Evolutionary conservation across 1,284 basidiomycete species (phyloP).

Genomic region (Ustilago cynodontis): DNA sequence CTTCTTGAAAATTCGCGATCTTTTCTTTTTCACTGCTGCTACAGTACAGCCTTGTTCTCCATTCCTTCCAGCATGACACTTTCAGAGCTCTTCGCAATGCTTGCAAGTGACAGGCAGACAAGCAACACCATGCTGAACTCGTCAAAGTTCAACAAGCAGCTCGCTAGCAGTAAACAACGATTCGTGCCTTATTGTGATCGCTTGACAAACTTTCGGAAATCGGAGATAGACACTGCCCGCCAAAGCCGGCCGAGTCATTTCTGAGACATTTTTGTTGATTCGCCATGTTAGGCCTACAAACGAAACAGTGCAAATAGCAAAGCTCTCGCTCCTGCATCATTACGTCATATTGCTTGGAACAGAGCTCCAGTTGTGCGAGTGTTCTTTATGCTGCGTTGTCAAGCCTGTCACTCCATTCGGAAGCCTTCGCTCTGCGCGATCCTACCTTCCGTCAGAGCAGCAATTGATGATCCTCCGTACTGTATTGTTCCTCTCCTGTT

Average conservation of each 20-base stretch:
- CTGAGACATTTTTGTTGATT: not conserved
- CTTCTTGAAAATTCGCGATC: conserved; percentile 46
- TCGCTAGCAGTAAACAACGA: not conserved
- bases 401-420: no score
- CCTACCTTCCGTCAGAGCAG: no score
- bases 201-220: not conserved
- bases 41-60: no score
- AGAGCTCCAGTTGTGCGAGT: not conserved
- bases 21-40: not conserved
- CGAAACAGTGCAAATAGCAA: no score
- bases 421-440: conserved; percentile 13
- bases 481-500: no score
- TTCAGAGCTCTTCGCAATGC: no score
- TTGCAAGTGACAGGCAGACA: not conserved
- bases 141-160: not conserved
- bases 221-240: not conserved
- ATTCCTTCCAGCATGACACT: not conserved
- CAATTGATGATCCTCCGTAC: no score
- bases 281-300: no score
- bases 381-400: no score
- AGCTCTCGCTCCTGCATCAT: conserved; percentile 24
- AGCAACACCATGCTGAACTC: not conserved
- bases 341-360: conserved; percentile 23
- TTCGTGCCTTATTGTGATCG: conserved; percentile 11
- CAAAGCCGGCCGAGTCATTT: not conserved